Conservation (phyloP, 257 asterid genomes). For the Solanum pinnatisectum region DNA sequence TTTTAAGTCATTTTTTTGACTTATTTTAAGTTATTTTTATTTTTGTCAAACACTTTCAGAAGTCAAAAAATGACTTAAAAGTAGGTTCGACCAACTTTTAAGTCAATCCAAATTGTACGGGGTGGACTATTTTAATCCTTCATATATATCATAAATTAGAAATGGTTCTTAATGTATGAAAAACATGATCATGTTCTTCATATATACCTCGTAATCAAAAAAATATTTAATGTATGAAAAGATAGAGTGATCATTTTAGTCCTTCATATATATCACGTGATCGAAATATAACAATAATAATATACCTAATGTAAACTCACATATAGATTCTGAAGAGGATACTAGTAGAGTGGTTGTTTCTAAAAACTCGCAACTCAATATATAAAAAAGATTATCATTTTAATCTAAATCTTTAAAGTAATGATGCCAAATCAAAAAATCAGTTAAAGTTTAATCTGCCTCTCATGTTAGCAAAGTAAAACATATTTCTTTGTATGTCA, state of each 20-base stretch:
- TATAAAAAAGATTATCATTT: neutral
- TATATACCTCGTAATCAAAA: no score
- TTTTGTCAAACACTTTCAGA: no score
- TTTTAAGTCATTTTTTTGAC: no score
- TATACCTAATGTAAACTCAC: neutral
- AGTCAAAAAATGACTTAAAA: no score
- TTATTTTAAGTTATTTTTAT: no score
- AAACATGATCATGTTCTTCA: neutral
- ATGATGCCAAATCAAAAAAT: neutral
- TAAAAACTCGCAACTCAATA: fast-evolving
- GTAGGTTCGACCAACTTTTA: no score
- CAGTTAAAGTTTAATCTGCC: neutral
- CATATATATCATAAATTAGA: neutral
- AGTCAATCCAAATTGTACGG: no score
- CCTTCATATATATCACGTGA: neutral
- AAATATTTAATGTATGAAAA: neutral
- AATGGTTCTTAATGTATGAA: neutral
- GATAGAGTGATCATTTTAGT: neutral
- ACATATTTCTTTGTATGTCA: neutral
- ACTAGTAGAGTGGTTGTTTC: neutral
- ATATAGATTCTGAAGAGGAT: neutral
- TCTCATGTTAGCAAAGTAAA: neutral
- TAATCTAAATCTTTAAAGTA: neutral
- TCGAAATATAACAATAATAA: neutral
- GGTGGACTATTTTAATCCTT: neutral